Evolutionary conservation across 257 asterid species (phyloP), one percentile per base, ranked within the genome.

Genomic region (Linaria vulgaris): DNA sequence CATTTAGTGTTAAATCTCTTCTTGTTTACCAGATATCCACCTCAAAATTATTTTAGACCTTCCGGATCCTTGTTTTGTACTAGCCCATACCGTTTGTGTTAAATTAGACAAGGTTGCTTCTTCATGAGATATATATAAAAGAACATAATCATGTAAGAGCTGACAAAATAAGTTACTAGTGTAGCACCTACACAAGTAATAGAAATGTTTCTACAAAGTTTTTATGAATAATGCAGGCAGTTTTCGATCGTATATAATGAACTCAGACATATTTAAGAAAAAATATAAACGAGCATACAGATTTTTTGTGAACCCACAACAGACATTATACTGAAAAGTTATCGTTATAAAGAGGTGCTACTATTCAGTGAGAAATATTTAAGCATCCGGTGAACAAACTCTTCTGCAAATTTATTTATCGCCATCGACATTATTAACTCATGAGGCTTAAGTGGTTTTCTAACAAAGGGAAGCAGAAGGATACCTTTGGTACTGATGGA

Each of bases 401-500:
- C 23, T 5, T 2, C 3, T 2, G 15, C 49, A 12, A 13, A 14
- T 3, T 44, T 44, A 44, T 44, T 44, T 44, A 44, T 44, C 49
- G 2, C 5, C 9, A 59, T 9, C n/a, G n/a, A 16, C 52, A 43
- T 15, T 17, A 34, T n/a, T 30, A 44, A 54, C 72, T 14, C 52
- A 19, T 72, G 14, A 27, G 39, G 31, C 3, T 19, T 22, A 34
- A 61, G 38, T 1, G 15, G 31, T 48, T 31, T 9, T 31, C 12
- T 20, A 27, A 46, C 9, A 62, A 50, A 63, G 47, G 54, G 38
- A 38, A 24, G 31, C 68, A 57, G 49, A 61, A 19, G 23, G 50
- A 63, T 79, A 92, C 99, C 96, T 89, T 89, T 23, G 99, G 96
- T 61, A 92, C 98, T 6, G 94, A 89, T 57, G 99, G 99, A 68